These are phyloP conservation scores for Drechslerella coelobrocha DNA, from an alignment of 2,329 filamentous ascomycete genomes.

Conservation along the genomic window DNA sequence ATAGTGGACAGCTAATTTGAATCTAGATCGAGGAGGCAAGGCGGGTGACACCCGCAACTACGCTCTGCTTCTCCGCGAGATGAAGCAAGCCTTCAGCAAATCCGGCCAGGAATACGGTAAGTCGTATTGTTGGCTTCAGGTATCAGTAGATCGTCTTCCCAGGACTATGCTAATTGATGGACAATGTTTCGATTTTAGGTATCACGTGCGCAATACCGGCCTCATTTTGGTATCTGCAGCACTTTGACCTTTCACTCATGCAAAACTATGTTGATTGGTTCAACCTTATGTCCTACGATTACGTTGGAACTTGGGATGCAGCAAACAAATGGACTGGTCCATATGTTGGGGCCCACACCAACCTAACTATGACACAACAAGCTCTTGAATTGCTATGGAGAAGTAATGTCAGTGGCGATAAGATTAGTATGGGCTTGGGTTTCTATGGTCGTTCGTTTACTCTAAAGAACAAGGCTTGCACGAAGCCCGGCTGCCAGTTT, in stretches of 20 bases:
- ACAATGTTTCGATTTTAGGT: constrained; percentile 7
- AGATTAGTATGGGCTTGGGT: constrained; percentile 51
- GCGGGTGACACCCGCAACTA: constrained; percentile 48
- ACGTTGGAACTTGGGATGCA: constrained; percentile 33
- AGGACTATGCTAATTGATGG: background rate
- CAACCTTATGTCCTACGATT: constrained; percentile 56
- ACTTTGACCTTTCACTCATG: constrained; percentile 55
- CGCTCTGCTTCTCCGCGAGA: constrained; percentile 50
- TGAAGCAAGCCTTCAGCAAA: constrained; percentile 56
- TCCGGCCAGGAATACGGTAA: constrained; percentile 14
- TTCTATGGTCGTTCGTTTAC: constrained; percentile 53
- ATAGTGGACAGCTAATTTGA: background rate
- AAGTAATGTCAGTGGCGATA: constrained; percentile 33
- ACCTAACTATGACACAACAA: constrained; percentile 56
- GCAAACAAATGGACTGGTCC: constrained; percentile 26
- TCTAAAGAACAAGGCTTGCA: constrained; percentile 52
- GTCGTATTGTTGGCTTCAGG: no score
- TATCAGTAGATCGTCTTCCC: no score
- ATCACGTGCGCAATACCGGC: constrained; percentile 54
- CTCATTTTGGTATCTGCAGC: constrained; percentile 55
- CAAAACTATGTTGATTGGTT: constrained; percentile 56
- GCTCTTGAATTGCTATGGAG: constrained; percentile 56
- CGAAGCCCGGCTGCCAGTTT: constrained; percentile 53
- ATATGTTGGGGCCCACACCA: constrained; percentile 53
- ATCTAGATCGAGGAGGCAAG: constrained; percentile 15